A percentile compares a stretch with the other conserved stretches of the same genome.
phyloP scores from a whole-genome alignment of 2,329 filamentous ascomycete genomes.

The Zymoseptoria brevis region DNA sequence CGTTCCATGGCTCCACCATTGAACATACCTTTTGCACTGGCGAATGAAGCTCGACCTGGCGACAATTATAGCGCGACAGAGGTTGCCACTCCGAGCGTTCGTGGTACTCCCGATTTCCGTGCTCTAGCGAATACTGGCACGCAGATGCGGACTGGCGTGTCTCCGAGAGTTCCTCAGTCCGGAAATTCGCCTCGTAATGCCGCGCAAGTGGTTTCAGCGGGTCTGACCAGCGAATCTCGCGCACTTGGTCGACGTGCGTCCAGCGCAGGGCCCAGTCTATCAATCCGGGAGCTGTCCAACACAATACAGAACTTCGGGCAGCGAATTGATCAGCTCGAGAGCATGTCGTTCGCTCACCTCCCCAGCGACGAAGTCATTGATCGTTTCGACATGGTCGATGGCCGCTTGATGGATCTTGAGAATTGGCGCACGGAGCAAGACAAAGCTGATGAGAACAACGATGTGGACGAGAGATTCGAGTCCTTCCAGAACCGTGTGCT shows the following conservation, averaged over 20 bases:
- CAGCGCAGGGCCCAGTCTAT: conserved; percentile 14
- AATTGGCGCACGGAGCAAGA: conserved; percentile 34
- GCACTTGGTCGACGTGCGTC: conserved; percentile 4
- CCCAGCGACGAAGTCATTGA: conserved; percentile 64
- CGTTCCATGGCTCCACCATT: conserved; percentile 25
- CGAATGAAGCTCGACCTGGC: conserved; percentile 11
- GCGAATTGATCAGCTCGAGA: conserved; percentile 63
- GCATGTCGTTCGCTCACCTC: conserved; percentile 57
- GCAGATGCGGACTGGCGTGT: background rate
- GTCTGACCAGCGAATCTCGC: background rate
- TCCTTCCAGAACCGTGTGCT: conserved; percentile 54
- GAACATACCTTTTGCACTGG: conserved; percentile 16
- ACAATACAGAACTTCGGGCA: conserved; percentile 45
- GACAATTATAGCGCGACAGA: conserved; percentile 42
- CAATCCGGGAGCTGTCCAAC: conserved; percentile 42
- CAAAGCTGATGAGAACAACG: conserved; percentile 25
- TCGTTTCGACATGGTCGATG: conserved; percentile 58
- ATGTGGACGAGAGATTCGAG: conserved; percentile 28
- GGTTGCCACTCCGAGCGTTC: conserved; percentile 39
- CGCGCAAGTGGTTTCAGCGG: background rate
- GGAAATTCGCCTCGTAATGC: background rate
- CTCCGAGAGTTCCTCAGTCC: background rate
- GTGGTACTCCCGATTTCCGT: conserved; percentile 34
- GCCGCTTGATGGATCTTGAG: conserved; percentile 62
- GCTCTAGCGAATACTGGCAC: background rate